Conservation (phyloP, 1,139 yeast species). For the Pichia sp. region DNA sequence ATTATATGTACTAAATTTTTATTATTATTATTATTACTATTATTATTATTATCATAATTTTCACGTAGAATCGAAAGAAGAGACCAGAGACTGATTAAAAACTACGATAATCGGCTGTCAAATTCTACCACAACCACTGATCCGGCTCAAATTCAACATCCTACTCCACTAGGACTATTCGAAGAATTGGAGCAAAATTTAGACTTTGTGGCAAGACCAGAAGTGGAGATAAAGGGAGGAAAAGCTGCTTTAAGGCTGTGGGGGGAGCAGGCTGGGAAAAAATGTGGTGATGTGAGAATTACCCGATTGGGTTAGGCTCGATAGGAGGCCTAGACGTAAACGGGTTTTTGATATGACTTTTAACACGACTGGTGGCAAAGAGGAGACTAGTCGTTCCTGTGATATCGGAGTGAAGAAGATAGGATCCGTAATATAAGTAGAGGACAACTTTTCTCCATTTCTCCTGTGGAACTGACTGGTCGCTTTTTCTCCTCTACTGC, state of each 20-base stretch:
- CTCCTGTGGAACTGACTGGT: background rate
- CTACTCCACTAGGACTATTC: background rate
- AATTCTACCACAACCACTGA: too few species aligned
- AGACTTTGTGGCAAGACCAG: background rate
- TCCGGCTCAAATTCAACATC: too few species aligned
- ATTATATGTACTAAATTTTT: constrained; percentile 10
- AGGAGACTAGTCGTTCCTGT: background rate
- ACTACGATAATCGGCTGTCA: too few species aligned
- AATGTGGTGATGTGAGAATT: constrained; percentile 5
- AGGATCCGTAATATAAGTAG: background rate
- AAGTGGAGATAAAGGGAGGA: background rate
- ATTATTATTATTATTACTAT: constrained; percentile 7
- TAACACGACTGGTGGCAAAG: constrained; percentile 7
- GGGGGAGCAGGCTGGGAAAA: background rate
- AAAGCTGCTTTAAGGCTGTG: background rate
- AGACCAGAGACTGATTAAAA: too few species aligned
- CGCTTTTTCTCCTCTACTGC: background rate
- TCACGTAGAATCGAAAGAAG: background rate
- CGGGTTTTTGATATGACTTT: background rate
- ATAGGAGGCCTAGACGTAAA: background rate
- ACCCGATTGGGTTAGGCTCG: constrained; percentile 8
- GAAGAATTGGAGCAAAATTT: background rate
- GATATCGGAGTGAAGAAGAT: background rate
- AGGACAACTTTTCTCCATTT: background rate
- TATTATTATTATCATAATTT: background rate